These are phyloP conservation scores for Euphorbia lathyris DNA, from an alignment of 345 rosid genomes.

Conservation along the genomic window DNA sequence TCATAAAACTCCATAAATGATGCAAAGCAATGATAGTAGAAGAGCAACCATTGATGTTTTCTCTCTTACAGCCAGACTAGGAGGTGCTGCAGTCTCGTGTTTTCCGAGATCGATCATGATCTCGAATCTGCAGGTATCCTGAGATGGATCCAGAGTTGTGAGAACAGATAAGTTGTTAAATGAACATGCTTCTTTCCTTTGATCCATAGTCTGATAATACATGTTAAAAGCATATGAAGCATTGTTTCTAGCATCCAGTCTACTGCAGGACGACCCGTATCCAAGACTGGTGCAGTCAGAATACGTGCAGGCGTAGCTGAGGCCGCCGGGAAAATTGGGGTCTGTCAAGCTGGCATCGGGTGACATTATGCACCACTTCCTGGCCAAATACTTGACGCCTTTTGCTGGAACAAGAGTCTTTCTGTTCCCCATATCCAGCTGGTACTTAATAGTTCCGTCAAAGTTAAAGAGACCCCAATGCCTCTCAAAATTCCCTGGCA, in stretches of 20 bases:
- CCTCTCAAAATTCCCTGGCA: constrained; percentile 86
- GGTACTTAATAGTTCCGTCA: constrained; percentile 67
- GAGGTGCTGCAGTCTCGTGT: constrained; percentile 5
- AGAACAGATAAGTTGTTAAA: constrained; percentile 13
- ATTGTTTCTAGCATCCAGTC: constrained; percentile 13
- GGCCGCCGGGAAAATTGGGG: constrained; percentile 14
- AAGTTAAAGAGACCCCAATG: constrained; percentile 86
- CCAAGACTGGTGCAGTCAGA: constrained; percentile 24
- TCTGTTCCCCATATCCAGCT: constrained; percentile 12
- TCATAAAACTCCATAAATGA: constrained; percentile 9
- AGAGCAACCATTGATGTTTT: not conserved
- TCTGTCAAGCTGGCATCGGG: constrained; percentile 13
- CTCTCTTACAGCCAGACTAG: constrained; percentile 1
- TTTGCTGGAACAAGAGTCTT: constrained; percentile 19
- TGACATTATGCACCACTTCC: constrained; percentile 25
- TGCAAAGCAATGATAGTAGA: not conserved
- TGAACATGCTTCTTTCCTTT: constrained; percentile 18
- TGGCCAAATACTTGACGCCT: constrained; percentile 15
- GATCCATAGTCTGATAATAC: constrained; percentile 21
- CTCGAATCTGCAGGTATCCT: constrained; percentile 9
- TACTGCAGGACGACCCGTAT: constrained; percentile 21
- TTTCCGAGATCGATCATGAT: constrained; percentile 19
- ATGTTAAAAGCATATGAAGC: constrained; percentile 28
- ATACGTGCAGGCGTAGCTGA: constrained; percentile 16
- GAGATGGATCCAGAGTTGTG: constrained; percentile 23